Base-by-base conservation (phyloP, 73 alveolate species). In the Paraurostyla sp. region DNA sequence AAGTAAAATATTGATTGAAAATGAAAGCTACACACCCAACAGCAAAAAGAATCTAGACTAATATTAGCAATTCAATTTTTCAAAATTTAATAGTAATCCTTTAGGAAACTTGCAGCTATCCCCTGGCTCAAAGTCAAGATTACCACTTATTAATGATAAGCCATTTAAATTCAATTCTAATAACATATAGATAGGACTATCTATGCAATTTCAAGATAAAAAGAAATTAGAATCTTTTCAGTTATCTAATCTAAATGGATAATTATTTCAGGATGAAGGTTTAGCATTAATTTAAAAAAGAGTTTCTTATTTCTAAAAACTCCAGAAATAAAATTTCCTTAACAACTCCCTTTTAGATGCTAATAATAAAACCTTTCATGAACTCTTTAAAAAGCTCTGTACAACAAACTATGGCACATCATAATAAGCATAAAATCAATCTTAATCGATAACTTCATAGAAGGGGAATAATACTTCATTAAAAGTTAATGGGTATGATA, bases 321-420 rank as follows among this genome's bases (percentile, higher is more conserved):
- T 65, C 15, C 40, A 40, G 25, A 65, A 65, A 35, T 40, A 65
- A 40, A 9, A 7, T 1, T 65, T 0, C 13, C 38, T 65, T 11
- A 33, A 65, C 35, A 22, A 40, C 7, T 16, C 82, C 6, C 23
- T 65, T 11, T 22, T 65, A 35, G 82, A 65, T 38, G 23, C 25
- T 35, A 65, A 65, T 58, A 65, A 65, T 65, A 65, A 65, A 35
- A n/a, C 82, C 56, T 65, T 65, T 22, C 82, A 65, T 65, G 82
- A 65, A 3, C 25, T 65, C 9, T 65, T 65, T 58, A 65, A 65
- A 65, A 65, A 65, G 38, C 58, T 65, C 1, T 65, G 82, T 38
- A 65, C 82, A 13, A 18, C 32, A 2, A 65, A 65, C 38, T 36
- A 32, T 38, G 46, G 60, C 13, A 22, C 45, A 65, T 7, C 32